A percentile compares a stretch with the other conserved stretches of the same genome.
Conservation (phyloP, 805 yeast species). For the Candida glaebosa region DNA sequence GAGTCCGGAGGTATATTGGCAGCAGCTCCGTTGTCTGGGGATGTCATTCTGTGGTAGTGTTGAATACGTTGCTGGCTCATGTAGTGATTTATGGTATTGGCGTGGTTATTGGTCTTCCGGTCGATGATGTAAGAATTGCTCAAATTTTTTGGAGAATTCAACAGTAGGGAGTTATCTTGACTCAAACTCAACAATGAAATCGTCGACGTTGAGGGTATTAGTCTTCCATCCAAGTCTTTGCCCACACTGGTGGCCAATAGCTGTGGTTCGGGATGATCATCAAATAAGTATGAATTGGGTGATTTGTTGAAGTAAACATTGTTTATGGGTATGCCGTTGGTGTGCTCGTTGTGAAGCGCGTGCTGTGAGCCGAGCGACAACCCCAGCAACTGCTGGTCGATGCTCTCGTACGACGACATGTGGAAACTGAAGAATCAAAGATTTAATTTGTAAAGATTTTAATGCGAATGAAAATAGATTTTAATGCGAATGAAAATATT, state of each 20-base stretch:
- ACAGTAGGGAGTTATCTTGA: conserved; percentile 11
- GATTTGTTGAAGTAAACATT: background rate
- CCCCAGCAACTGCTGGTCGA: background rate
- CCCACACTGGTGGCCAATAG: conserved; percentile 42
- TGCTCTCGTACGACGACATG: background rate
- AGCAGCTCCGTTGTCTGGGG: conserved; percentile 17
- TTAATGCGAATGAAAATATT: no score
- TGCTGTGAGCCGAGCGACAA: background rate
- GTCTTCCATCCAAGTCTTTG: conserved; percentile 34
- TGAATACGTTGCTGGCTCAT: conserved; percentile 33
- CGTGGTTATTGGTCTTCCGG: conserved; percentile 6
- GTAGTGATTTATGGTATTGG: conserved; percentile 18
- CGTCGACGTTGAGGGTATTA: conserved; percentile 42
- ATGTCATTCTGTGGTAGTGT: conserved; percentile 32
- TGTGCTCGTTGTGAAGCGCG: background rate
- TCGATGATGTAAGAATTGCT: conserved; percentile 1
- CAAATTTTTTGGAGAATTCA: background rate
- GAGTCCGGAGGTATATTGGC: conserved; percentile 39
- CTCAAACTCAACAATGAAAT: conserved; percentile 37
- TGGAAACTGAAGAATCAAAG: no score
- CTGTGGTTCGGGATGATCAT: conserved; percentile 44
- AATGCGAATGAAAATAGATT: no score
- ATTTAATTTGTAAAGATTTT: no score
- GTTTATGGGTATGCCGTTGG: background rate
- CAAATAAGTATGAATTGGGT: conserved; percentile 6